These are phyloP conservation scores for Dactylella cylindrospora DNA, from an alignment of 2,329 filamentous ascomycete species.

Conservation along the genomic window DNA sequence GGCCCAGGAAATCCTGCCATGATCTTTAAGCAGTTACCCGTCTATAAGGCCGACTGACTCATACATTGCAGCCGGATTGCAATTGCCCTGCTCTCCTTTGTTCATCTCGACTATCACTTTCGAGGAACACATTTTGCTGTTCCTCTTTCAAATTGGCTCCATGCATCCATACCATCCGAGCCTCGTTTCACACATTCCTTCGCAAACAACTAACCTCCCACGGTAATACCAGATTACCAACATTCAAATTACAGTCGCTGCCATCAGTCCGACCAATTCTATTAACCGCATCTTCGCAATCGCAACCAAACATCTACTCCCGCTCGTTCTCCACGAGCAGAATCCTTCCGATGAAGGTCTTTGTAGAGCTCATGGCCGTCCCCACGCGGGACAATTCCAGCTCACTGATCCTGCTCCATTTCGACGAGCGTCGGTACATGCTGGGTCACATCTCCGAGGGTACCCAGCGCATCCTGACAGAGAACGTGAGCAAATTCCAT, in stretches of 20 bases:
- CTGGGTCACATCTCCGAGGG: constrained; percentile 83
- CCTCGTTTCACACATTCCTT: constrained; percentile 18
- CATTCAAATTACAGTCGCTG: not conserved
- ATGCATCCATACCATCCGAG: constrained; percentile 40
- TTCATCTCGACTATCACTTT: too few relatives aligned
- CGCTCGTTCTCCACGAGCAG: constrained; percentile 42
- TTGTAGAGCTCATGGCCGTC: constrained; percentile 72
- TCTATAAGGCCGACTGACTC: too few relatives aligned
- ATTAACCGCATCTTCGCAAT: too few relatives aligned
- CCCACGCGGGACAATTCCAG: constrained; percentile 88
- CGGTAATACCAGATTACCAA: constrained; percentile 5
- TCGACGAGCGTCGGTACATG: constrained; percentile 78
- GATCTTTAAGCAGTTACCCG: too few relatives aligned
- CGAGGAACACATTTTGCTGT: constrained; percentile 37
- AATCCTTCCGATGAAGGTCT: constrained; percentile 65
- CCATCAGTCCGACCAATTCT: not conserved
- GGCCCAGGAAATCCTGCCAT: too few relatives aligned
- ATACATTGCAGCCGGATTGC: too few relatives aligned
- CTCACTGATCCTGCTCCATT: constrained; percentile 73
- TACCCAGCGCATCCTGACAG: constrained; percentile 72
- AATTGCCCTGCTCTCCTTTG: too few relatives aligned
- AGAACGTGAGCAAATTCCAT: constrained; percentile 66
- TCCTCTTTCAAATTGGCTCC: constrained; percentile 44
- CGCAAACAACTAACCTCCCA: constrained; percentile 8
- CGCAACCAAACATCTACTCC: not conserved